These are phyloP conservation scores for Vitis vinifera DNA, from an alignment of 164 flowering plant genomes.

Conservation along the genomic window ASM3070453v1 NC_081818.1:27863001-27863500, in stretches of 20 bases:
- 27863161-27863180: conserved; percentile 45
- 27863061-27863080: background rate
- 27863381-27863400: conserved; percentile 81
- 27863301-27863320: conserved; percentile 35
- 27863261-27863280: conserved; percentile 42
- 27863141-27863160: conserved; percentile 54
- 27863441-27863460: background rate
- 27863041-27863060: background rate
- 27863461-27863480: too few relatives aligned
- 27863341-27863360: conserved; percentile 46
- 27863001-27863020: background rate
- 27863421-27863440: background rate
- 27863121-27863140: background rate
- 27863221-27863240: conserved; percentile 38
- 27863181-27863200: conserved; percentile 59
- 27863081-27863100: background rate
- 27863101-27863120: background rate
- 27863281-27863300: conserved; percentile 38
- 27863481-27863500: background rate
- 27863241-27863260: conserved; percentile 37
- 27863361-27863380: conserved; percentile 60
- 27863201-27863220: conserved; percentile 64
- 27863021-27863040: background rate
- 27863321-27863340: conserved; percentile 25
- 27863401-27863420: conserved; percentile 3